phyloP scores from a whole-genome alignment of 495 filamentous ascomycete species.

The Neurospora hispaniola region DNA sequence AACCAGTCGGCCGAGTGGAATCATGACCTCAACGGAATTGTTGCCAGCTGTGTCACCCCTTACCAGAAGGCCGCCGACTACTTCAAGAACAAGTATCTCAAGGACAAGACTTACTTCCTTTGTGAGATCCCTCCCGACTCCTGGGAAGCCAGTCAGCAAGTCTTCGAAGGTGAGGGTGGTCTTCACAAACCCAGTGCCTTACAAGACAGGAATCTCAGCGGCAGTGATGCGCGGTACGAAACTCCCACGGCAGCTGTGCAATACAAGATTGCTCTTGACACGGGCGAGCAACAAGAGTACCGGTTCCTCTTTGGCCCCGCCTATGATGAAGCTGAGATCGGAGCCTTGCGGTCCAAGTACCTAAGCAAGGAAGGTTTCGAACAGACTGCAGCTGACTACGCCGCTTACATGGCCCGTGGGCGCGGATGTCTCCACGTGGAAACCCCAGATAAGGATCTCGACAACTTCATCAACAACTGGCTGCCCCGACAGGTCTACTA shows the following conservation, averaged over 20 bases:
- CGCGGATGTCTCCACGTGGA: constrained; percentile 41
- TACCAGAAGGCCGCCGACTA: constrained; percentile 47
- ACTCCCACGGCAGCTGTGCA: constrained; percentile 44
- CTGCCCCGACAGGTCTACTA: constrained; percentile 46
- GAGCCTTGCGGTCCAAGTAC: constrained; percentile 35
- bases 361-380: constrained; percentile 40
- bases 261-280: constrained; percentile 33
- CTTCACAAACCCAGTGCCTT: constrained; percentile 40
- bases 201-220: constrained; percentile 22
- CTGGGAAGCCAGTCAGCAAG: constrained; percentile 39
- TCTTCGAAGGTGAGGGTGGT: constrained; percentile 47
- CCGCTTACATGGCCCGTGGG: constrained; percentile 37
- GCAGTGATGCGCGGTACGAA: constrained; percentile 43
- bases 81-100: constrained; percentile 46
- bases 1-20: constrained; percentile 45
- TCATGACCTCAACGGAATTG: constrained; percentile 33
- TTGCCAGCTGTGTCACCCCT: constrained; percentile 41
- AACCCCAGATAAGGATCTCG: constrained; percentile 43
- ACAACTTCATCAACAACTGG: constrained; percentile 52
- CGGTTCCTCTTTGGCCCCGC: constrained; percentile 47
- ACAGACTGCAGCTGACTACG: constrained; percentile 32
- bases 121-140: constrained; percentile 41
- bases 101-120: constrained; percentile 48
- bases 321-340: constrained; percentile 39
- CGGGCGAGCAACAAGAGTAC: constrained; percentile 32